Evolutionary conservation across 257 asterid species (phyloP), one percentile per base, ranked within the genome.

Genomic region (Capsicum rhomboideum): DNA sequence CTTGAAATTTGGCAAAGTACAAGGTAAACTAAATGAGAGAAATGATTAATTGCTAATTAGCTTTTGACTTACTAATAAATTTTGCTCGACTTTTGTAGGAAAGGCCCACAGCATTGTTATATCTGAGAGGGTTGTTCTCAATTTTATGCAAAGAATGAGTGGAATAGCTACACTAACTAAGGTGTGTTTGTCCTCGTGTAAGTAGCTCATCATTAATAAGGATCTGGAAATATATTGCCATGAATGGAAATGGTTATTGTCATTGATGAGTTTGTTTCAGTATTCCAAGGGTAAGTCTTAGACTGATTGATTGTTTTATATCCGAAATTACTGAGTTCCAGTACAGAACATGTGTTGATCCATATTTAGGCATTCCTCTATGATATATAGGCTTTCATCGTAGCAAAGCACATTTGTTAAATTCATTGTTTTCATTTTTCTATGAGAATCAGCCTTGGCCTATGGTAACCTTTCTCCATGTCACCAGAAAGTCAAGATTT

Each of bases 101-200:
- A 91, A 88, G 52, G 98, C 99, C 44, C 96, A 97, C 88, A 93
- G 89, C 85, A 93, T 93, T 87, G 93, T 97, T 72, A 93, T 95
- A 69, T 98, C 97, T 82, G 98, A 97, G 89, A 93, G 99, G 88
- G 97, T 97, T 83, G 99, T 93, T 67, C 99, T 95, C 83, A 97
- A 97, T 87, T 97, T 97, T 85, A 97, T 97, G 98, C 98, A 97
- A 91, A 90, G 99, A 85, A 97, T 97, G 99, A 97, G 99, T 82
- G 99, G 99, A 90, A 90, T 97, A 82, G 98, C 99, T 58, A 97
- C 98, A 88, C 93, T 97, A 77, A 93, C 98, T 63, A 93, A 93
- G 98, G 98, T 97, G 78, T 56, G 86, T 79, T 80, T 77, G 58
- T 42, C 63, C 80, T 85, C 13, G 13, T 10, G 77, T 81, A 69